These are phyloP conservation scores for Penicillium sp. DNA, from an alignment of 2,329 filamentous ascomycete genomes.

Conservation along the genomic window DNA sequence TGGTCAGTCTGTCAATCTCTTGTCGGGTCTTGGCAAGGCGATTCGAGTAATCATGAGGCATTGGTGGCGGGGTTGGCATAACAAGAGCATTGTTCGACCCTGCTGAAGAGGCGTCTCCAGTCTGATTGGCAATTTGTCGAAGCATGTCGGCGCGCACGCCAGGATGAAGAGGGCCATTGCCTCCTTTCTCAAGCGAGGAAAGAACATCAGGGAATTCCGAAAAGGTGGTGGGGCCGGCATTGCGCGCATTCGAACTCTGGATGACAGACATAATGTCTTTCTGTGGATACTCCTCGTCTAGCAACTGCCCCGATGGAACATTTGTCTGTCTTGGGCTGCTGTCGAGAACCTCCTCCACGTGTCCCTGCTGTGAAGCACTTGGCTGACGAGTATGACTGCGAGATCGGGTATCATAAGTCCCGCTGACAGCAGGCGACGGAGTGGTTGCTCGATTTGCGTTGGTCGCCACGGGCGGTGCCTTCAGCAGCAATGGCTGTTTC, in stretches of 20 bases:
- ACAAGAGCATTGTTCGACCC: slow-evolving; percentile 59
- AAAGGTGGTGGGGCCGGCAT: slow-evolving; percentile 40
- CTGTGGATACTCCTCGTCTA: slow-evolving; percentile 33
- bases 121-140: slow-evolving; percentile 51
- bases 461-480: slow-evolving; percentile 42
- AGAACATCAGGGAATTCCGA: slow-evolving; percentile 50
- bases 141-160: slow-evolving; percentile 52
- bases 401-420: slow-evolving; percentile 35
- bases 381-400: slow-evolving; percentile 35
- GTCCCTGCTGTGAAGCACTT: slow-evolving; percentile 35
- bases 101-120: slow-evolving; percentile 35
- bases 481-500: slow-evolving; percentile 50
- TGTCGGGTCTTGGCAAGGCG: slow-evolving; percentile 66
- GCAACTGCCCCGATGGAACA: slow-evolving; percentile 23
- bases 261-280: slow-evolving; percentile 54
- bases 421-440: slow-evolving; percentile 39
- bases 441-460: slow-evolving; percentile 37
- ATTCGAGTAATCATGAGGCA: slow-evolving; percentile 52
- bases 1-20: slow-evolving; percentile 77
- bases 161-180: slow-evolving; percentile 47
- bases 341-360: slow-evolving; percentile 50
- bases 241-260: slow-evolving; percentile 50
- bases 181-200: slow-evolving; percentile 47
- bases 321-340: slow-evolving; percentile 35
- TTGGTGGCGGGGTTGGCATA: slow-evolving; percentile 56